Percentiles rank a stretch among this genome's conserved stretches.
phyloP scores from a whole-genome alignment of 352 stramenopile genomes.

The Phytopythium sindhum region DNA sequence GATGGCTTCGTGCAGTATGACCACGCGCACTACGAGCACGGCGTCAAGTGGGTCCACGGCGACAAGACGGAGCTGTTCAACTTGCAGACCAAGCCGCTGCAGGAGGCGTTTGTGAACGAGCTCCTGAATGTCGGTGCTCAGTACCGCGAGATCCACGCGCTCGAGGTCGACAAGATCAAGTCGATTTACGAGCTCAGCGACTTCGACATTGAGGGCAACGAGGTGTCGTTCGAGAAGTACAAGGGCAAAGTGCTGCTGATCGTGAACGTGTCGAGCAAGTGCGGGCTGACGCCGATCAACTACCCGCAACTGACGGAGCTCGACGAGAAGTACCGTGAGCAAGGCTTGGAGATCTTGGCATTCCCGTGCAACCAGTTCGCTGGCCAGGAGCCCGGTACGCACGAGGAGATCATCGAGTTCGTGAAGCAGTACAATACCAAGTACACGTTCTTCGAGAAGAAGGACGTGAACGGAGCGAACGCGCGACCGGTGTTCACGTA shows the following conservation, averaged over 20 bases:
- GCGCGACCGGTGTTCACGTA: slow-evolving; percentile 77
- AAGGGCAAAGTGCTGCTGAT: slow-evolving; percentile 58
- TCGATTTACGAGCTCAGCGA: slow-evolving; percentile 81
- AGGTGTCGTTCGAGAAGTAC: slow-evolving; percentile 61
- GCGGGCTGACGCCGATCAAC: slow-evolving; percentile 77
- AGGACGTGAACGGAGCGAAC: slow-evolving; percentile 77
- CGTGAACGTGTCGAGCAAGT: slow-evolving; percentile 83
- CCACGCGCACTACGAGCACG: slow-evolving; percentile 37
- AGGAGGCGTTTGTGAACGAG: slow-evolving; percentile 46
- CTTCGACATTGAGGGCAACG: slow-evolving; percentile 54
- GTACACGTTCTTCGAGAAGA: slow-evolving; percentile 53
- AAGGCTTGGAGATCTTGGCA: slow-evolving; percentile 57
- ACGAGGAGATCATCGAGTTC: slow-evolving; percentile 75
- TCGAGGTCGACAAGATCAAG: slow-evolving; percentile 30
- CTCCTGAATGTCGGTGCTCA: slow-evolving; percentile 45
- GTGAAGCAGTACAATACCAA: slow-evolving; percentile 43
- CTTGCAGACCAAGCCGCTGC: slow-evolving; percentile 31
- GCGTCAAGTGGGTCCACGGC: slow-evolving; percentile 40
- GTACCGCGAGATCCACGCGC: slow-evolving; percentile 45
- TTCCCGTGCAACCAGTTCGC: slow-evolving; percentile 89
- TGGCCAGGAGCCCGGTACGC: slow-evolving; percentile 26
- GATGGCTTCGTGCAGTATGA: slow-evolving; percentile 43
- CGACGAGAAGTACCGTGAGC: slow-evolving; percentile 53
- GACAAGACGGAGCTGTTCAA: slow-evolving; percentile 43
- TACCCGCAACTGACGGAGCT: slow-evolving; percentile 82